phyloP scores from a whole-genome alignment of 1,139 yeast species.

The Yueomyces sp. region DNA sequence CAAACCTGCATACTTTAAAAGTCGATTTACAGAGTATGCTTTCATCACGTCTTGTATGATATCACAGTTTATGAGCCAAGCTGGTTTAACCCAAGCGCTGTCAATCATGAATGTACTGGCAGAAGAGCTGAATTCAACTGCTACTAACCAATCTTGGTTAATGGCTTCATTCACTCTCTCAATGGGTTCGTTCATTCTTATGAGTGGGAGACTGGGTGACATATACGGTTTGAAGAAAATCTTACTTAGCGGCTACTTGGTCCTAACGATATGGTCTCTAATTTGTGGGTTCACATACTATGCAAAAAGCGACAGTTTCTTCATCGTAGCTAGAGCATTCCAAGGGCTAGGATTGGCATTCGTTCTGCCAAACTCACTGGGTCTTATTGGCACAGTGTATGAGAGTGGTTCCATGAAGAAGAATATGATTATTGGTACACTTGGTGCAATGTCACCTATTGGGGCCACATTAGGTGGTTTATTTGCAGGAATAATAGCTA shows the following conservation, averaged over 20 bases:
- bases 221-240: constrained; percentile 37
- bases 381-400: constrained; percentile 37
- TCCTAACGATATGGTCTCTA: constrained; percentile 34
- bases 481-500: constrained; percentile 36
- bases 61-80: constrained; percentile 27
- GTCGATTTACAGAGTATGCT: constrained; percentile 20
- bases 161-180: constrained; percentile 47
- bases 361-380: constrained; percentile 40
- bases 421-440: constrained; percentile 36
- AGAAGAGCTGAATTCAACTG: constrained; percentile 15
- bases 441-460: constrained; percentile 44
- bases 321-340: constrained; percentile 38
- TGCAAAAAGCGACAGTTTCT: constrained; percentile 32
- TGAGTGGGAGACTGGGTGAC: constrained; percentile 43
- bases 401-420: constrained; percentile 33
- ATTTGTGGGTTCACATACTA: constrained; percentile 38
- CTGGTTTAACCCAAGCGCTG: constrained; percentile 23
- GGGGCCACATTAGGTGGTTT: constrained; percentile 41
- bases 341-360: constrained; percentile 46
- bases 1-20: constrained; percentile 4
- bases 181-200: constrained; percentile 40
- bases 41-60: constrained; percentile 27
- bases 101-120: constrained; percentile 24
- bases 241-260: constrained; percentile 33
- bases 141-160: constrained; percentile 34